Conservation (phyloP, 495 filamentous ascomycete species). For the Polyplosphaeria fusca region DNA sequence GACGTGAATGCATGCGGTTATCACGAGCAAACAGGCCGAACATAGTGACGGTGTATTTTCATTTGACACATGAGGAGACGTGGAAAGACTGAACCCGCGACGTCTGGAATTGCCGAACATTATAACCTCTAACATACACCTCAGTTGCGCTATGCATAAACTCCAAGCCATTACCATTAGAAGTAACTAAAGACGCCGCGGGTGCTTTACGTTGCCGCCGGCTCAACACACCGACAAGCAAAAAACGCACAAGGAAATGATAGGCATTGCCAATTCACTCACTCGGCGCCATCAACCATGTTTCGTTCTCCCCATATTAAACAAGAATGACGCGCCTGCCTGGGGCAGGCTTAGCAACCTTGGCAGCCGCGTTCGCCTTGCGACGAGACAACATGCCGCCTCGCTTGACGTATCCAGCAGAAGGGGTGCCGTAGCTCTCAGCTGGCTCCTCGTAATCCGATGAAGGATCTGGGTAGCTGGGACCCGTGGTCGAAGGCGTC, state of each 20-base stretch:
- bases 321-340: constrained; percentile 27
- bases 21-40: too few species aligned
- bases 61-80: too few species aligned
- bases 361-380: not conserved
- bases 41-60: too few species aligned
- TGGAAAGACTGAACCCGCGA: too few species aligned
- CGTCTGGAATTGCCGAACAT: too few species aligned
- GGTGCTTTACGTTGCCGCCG: too few species aligned
- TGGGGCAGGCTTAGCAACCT: not conserved
- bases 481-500: not conserved
- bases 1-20: too few species aligned
- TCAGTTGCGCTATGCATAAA: too few species aligned
- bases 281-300: not conserved
- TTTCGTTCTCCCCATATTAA: not conserved
- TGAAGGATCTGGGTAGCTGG: constrained; percentile 16
- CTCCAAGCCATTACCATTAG: too few species aligned
- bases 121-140: too few species aligned
- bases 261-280: not conserved
- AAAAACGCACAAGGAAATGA: not conserved
- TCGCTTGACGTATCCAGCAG: constrained; percentile 18
- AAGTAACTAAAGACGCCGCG: too few species aligned
- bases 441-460: constrained; percentile 17
- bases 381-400: constrained; percentile 22
- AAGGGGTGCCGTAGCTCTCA: constrained; percentile 13
- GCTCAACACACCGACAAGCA: too few species aligned